phyloP scores from a whole-genome alignment of 208 protist species.

The Wallacemonas sp. region DNA sequence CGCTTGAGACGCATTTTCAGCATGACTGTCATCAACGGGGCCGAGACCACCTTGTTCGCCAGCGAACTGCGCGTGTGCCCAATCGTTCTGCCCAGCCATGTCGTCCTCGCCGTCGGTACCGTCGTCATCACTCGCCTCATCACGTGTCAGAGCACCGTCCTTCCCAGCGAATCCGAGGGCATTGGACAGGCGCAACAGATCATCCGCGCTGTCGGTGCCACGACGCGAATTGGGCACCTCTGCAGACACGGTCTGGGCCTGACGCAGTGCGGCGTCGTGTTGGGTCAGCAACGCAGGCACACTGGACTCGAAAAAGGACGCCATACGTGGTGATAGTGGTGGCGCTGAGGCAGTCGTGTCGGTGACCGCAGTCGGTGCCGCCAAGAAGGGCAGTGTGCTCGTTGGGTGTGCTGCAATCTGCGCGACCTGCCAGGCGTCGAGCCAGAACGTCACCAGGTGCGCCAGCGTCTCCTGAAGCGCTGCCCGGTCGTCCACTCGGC shows the following conservation, averaged over 20 bases:
- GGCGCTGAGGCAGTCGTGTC: not conserved
- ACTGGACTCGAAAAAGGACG: not conserved
- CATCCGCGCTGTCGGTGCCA: no score
- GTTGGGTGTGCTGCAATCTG: not conserved
- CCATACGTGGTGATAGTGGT: no score
- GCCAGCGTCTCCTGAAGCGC: not conserved
- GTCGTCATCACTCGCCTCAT: not conserved
- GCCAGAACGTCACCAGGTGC: slow-evolving; percentile 2
- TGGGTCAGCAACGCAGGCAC: no score
- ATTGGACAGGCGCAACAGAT: no score
- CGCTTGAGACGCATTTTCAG: no score
- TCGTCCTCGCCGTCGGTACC: not conserved
- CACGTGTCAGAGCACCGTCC: not conserved
- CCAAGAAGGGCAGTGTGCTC: not conserved
- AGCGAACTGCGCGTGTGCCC: not conserved
- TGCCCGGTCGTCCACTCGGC: no score
- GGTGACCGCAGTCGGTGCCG: not conserved
- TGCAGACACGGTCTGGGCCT: not conserved
- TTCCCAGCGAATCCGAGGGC: no score
- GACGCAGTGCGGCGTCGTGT: not conserved
- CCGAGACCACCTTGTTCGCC: no score
- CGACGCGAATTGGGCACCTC: no score
- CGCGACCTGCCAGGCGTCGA: slow-evolving; percentile 4
- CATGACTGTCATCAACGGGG: no score
- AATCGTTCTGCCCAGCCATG: not conserved